A percentile compares a stretch with the other conserved stretches of the same genome.
phyloP scores from a whole-genome alignment of 768 basidiomycete genomes.

The Mycena sanguinolenta region DNA sequence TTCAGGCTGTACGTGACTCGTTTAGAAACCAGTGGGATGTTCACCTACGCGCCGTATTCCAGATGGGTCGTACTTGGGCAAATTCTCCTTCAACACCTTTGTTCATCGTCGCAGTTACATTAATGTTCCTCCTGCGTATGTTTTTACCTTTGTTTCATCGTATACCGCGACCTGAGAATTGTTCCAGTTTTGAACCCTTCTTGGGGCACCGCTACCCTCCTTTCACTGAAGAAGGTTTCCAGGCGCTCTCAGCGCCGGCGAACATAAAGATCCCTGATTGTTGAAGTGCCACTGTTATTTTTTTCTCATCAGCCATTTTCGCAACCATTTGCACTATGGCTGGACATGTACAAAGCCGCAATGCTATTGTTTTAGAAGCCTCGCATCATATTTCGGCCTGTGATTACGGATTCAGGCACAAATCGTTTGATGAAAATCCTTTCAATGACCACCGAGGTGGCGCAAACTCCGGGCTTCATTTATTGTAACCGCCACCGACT shows the following conservation, averaged over 20 bases:
- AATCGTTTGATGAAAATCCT: no score
- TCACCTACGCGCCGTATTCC: no score
- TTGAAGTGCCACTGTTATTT: neutral
- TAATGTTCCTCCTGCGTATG: constrained; percentile 22
- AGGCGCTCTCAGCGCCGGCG: constrained; percentile 14
- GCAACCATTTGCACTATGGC: no score
- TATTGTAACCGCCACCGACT: no score
- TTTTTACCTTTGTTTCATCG: neutral
- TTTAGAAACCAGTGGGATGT: neutral
- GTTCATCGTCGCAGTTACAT: constrained; percentile 22
- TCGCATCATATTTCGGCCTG: no score
- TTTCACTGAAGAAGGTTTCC: constrained; percentile 16
- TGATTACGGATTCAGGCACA: no score
- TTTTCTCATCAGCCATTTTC: no score
- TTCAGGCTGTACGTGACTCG: constrained; percentile 9
- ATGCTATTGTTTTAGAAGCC: no score
- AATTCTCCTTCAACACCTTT: constrained; percentile 25
- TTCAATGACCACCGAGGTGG: no score
- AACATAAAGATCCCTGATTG: constrained; percentile 14
- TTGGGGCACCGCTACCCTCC: constrained; percentile 14
- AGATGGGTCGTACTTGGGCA: constrained; percentile 23
- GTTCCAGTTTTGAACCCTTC: constrained; percentile 21
- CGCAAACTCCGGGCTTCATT: no score
- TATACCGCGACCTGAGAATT: neutral
- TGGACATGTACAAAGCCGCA: no score